Evolutionary conservation across 2,329 filamentous ascomycete genomes (phyloP).

Genomic region (Lithohypha guttulata): DNA sequence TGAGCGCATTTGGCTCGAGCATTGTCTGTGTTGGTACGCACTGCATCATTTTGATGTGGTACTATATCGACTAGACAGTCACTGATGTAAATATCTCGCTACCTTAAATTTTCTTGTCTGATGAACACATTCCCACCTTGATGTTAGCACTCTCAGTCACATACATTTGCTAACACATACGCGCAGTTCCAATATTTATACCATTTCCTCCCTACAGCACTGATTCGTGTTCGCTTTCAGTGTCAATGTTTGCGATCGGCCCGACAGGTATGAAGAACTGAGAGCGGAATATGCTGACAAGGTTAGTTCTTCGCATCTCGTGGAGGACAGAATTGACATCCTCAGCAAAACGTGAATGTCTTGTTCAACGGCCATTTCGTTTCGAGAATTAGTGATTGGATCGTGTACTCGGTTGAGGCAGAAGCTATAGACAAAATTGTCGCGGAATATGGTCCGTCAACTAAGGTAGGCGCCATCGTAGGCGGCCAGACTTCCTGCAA

Average conservation of each 20-base stretch:
- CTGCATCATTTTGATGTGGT: constrained; percentile 66
- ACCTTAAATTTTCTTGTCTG: constrained; percentile 89
- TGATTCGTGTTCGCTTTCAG: too few species aligned
- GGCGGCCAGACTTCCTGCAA: constrained; percentile 98
- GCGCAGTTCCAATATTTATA: too few species aligned
- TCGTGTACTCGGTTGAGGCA: constrained; percentile 97
- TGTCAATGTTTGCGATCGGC: constrained; percentile 86
- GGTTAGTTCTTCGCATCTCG: constrained; percentile 53
- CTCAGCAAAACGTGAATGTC: constrained; percentile 72
- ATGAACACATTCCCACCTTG: constrained; percentile 33
- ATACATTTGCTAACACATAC: constrained; percentile 1
- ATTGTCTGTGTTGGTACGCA: constrained; percentile 54
- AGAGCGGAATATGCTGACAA: constrained; percentile 70
- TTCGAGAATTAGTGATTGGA: constrained; percentile 92
- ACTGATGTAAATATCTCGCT: constrained; percentile 99
- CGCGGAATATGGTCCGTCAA: constrained; percentile 80
- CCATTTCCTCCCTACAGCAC: too few species aligned
- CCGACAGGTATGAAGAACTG: constrained; percentile 75
- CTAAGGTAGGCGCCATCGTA: constrained; percentile 88
- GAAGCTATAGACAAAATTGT: constrained; percentile 81
- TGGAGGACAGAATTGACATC: constrained; percentile 28
- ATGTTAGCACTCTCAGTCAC: constrained; percentile 8
- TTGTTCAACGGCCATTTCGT: constrained; percentile 91
- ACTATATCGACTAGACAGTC: constrained; percentile 54
- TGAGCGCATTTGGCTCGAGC: constrained; percentile 99